These are phyloP conservation scores for Phytophthora sp. DNA, from an alignment of 352 stramenopile genomes.

Conservation along the genomic window DNA sequence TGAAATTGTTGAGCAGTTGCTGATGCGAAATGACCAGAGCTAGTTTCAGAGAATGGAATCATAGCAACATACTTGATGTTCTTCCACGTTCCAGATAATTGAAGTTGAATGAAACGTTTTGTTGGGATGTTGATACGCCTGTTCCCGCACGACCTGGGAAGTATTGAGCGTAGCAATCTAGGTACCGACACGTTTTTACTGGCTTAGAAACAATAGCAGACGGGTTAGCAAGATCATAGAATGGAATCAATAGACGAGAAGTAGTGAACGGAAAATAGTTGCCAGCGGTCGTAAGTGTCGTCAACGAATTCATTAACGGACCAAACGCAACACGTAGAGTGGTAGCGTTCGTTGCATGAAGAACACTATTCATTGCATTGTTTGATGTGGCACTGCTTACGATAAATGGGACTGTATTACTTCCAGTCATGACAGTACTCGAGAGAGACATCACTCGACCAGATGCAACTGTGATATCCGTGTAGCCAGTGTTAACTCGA, in stretches of 20 bases:
- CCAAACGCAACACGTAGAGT: not conserved
- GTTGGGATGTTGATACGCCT: not conserved
- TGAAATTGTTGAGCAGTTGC: not conserved
- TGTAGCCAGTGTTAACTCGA: not conserved
- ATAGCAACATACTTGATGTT: not conserved
- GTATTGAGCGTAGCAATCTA: not conserved
- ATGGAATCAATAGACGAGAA: not conserved
- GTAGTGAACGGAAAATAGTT: not conserved
- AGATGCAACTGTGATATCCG: not conserved
- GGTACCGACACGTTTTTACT: not conserved
- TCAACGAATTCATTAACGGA: not conserved
- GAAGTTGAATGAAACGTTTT: not conserved
- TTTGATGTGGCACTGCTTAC: not conserved
- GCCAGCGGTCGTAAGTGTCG: not conserved
- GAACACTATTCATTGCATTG: no score
- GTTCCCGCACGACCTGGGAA: not conserved
- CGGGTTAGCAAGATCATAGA: not conserved
- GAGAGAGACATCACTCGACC: no score
- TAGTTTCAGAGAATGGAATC: not conserved
- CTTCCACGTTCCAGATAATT: not conserved
- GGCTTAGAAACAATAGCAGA: not conserved
- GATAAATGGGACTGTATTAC: constrained; percentile 6
- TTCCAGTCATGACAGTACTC: no score
- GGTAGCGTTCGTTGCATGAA: no score
- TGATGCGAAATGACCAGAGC: not conserved